phyloP scores from a whole-genome alignment of 768 basidiomycete species.

The Lactarius deliciosus region DNA sequence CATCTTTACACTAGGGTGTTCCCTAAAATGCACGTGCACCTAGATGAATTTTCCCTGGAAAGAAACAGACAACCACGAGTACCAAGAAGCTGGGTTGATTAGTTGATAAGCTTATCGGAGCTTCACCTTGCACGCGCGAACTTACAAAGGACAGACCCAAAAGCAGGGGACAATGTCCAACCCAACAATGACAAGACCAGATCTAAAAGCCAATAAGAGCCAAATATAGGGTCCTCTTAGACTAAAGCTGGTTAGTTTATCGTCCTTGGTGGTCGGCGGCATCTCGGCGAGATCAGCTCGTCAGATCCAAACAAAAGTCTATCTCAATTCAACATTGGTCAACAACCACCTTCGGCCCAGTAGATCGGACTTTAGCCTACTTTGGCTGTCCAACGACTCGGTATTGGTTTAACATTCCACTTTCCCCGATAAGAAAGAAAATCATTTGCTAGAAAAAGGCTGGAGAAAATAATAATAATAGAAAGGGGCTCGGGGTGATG shows the following conservation, averaged over 20 bases:
- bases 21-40: neutral
- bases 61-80: neutral
- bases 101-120: slow-evolving; percentile 5
- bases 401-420: neutral
- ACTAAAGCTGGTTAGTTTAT: slow-evolving; percentile 15
- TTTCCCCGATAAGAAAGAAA: slow-evolving; percentile 17
- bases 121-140: neutral
- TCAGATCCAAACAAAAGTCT: slow-evolving; percentile 23
- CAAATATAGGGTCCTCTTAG: slow-evolving; percentile 13
- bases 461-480: slow-evolving; percentile 3
- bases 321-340: slow-evolving; percentile 20
- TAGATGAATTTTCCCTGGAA: neutral
- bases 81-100: neutral
- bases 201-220: slow-evolving; percentile 13
- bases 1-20: neutral
- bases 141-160: neutral
- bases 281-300: slow-evolving; percentile 11
- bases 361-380: slow-evolving; percentile 15
- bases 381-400: neutral
- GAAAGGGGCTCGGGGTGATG: neutral
- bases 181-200: neutral
- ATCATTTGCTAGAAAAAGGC: neutral
- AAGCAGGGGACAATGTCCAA: neutral
- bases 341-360: neutral
- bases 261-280: neutral